Conservation (phyloP, 2,329 filamentous ascomycete species). For the Sclerotinia nivalis region DNA sequence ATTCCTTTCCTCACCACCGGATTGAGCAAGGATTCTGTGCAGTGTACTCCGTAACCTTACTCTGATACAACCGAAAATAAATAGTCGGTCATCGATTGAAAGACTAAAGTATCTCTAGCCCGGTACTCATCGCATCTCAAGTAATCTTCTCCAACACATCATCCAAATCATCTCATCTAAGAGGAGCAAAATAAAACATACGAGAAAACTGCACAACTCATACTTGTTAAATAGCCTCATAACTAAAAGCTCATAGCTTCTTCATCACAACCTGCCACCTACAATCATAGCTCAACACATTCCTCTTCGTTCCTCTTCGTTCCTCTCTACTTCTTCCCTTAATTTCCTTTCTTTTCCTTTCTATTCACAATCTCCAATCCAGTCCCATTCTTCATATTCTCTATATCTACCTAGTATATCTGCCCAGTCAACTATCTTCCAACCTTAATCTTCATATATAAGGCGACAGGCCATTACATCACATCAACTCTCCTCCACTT, state of each 20-base stretch:
- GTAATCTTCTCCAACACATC: not conserved
- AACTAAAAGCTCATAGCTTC: no score
- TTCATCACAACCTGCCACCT: not conserved
- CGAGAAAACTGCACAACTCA: not conserved
- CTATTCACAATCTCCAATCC: not conserved
- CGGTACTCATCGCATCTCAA: not conserved
- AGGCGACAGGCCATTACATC: not conserved
- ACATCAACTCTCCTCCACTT: not conserved
- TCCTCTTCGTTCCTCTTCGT: not conserved
- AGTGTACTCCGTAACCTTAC: not conserved
- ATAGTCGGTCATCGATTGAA: no score
- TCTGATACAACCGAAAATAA: not conserved
- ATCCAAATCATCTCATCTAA: not conserved
- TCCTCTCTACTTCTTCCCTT: not conserved
- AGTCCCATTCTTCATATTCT: not conserved
- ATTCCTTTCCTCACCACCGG: constrained; percentile 2
- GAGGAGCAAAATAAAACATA: not conserved
- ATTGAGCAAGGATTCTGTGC: not conserved
- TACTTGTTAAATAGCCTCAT: not conserved
- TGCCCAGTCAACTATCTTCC: not conserved
- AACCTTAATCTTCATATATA: not conserved
- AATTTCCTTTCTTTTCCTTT: not conserved
- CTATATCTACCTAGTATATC: not conserved
- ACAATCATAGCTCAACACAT: constrained; percentile 6
- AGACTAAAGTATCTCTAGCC: no score